Evolutionary conservation across 805 yeast genomes (phyloP), one percentile per base, ranked within the genome.

Genomic region (Candida piceae): DNA sequence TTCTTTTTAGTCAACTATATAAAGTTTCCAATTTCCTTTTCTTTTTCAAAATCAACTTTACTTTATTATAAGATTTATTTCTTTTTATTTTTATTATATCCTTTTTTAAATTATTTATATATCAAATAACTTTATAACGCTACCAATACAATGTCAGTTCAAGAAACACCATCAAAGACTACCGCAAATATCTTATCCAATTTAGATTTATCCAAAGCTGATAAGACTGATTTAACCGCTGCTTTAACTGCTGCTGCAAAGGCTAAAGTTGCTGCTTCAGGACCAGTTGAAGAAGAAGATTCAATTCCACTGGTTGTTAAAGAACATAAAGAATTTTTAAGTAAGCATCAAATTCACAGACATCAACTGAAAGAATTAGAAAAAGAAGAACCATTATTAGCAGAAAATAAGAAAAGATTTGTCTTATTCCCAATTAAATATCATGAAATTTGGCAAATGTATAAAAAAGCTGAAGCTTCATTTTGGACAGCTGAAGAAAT

Each of bases 401-500:
- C 62, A 35, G 96, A 87, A 66, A 93, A 90, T 76, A 78, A 76
- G 52, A 77, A 78, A 57, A 80, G 98, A 60, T 88, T 86, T 56
- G 97, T 93, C 35, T 69, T 90, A 42, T 89, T 89, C 78, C 98
- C 98, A 50, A 87, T 90, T 68, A 84, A 85, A 67, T 93, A 88
- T 70, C 90, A 89, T 61, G 97, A 90, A 69, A 85, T 90, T 63
- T 90, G 97, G 97, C 96, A 90, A 66, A 89, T 94, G 74, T 90
- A 90, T 69, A 90, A 90, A 74, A 87, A 90, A 69, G 97, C 97
- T 35, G 98, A 93, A 73, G 98, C 98, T 12, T 90, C 97, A 5
- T 90, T 90, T 76, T 90, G 98, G 98, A 93, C 97, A 28, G 97
- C 97, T 32, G 98, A 90, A 71, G 98, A 93, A 69, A 88, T 90